Evolutionary conservation across 2,329 filamentous ascomycete genomes (phyloP).

Genomic region (Calonectria pteridis): DNA sequence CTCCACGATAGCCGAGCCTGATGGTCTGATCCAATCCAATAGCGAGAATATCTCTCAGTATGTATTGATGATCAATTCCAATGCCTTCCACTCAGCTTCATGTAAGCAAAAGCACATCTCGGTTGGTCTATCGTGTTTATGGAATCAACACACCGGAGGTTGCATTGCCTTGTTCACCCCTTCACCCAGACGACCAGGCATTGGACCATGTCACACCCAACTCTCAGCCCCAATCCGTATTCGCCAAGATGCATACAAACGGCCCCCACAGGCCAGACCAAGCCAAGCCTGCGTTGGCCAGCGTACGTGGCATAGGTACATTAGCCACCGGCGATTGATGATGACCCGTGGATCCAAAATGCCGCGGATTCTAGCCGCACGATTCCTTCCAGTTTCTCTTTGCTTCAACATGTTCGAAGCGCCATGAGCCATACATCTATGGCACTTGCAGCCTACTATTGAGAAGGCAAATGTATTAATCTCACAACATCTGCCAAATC

Average conservation of each 20-base stretch:
- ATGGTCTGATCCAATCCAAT: background rate
- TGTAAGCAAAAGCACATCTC: background rate
- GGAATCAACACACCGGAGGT: background rate
- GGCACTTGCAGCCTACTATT: background rate
- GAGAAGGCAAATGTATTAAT: background rate
- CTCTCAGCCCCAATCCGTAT: background rate
- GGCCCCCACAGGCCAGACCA: background rate
- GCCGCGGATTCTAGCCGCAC: background rate
- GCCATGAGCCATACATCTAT: background rate
- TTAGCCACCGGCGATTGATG: background rate
- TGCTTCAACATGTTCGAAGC: background rate
- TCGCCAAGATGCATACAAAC: background rate
- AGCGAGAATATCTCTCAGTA: background rate
- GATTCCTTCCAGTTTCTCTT: background rate
- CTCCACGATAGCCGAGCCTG: background rate
- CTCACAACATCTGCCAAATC: background rate
- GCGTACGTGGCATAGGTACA: conserved; percentile 1
- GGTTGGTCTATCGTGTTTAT: background rate
- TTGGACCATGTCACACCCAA: background rate
- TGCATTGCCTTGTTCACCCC: background rate
- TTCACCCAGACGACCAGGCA: background rate
- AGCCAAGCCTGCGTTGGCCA: background rate
- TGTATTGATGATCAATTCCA: background rate
- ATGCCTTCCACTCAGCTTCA: background rate
- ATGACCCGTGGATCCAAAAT: conserved; percentile 4